Conservation (phyloP, 192 early-diverging fungal genomes). For the Backusella parvicylindrica region DNA sequence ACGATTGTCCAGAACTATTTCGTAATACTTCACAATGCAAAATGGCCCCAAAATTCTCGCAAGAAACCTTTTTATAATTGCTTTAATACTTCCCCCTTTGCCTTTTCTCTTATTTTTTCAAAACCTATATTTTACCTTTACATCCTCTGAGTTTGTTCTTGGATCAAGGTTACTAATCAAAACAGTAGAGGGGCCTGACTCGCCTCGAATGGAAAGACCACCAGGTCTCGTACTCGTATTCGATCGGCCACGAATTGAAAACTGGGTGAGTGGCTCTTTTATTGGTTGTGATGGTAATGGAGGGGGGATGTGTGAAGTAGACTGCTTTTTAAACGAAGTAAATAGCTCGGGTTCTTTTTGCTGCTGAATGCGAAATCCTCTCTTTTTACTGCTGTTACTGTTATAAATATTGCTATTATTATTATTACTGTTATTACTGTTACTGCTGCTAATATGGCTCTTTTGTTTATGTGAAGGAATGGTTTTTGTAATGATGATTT, state of each 20-base stretch:
- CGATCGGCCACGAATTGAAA: slow-evolving; percentile 8
- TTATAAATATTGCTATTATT: neutral
- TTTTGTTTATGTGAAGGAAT: slow-evolving; percentile 1
- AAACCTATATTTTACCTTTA: slow-evolving; percentile 35
- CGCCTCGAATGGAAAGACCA: slow-evolving; percentile 41
- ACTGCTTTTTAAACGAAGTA: neutral
- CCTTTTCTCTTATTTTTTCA: neutral
- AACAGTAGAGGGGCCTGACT: slow-evolving; percentile 44
- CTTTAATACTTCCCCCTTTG: neutral
- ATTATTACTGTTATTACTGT: neutral
- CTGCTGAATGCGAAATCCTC: neutral
- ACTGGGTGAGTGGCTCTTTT: neutral
- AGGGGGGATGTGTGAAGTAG: neutral
- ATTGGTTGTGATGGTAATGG: neutral
- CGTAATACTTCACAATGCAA: slow-evolving; percentile 36
- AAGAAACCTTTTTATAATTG: slow-evolving; percentile 20
- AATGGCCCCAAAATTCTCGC: slow-evolving; percentile 33
- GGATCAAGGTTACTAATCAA: slow-evolving; percentile 48
- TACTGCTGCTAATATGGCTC: neutral
- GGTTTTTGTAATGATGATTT: slow-evolving; percentile 29
- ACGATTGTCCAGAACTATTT: slow-evolving; percentile 33
- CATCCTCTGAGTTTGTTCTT: slow-evolving; percentile 45
- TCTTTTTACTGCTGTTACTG: neutral
- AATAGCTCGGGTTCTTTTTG: neutral
- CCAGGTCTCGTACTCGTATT: neutral